These are phyloP conservation scores for Aspergillus pseudoterreus DNA, from an alignment of 2,329 filamentous ascomycete genomes.

Conservation along the genomic window DNA sequence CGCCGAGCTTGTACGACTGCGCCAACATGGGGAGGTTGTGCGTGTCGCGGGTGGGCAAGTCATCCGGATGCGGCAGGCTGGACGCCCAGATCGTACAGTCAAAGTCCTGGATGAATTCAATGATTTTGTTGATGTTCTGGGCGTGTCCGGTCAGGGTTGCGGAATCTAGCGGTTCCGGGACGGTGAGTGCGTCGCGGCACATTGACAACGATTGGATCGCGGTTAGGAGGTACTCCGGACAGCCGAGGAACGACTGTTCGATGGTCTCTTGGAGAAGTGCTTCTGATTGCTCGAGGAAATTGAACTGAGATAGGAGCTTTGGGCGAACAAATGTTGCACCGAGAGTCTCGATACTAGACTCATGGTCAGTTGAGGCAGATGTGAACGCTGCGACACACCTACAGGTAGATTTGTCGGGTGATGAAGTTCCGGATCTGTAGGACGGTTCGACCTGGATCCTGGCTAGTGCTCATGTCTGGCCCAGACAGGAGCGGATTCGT, in stretches of 20 bases:
- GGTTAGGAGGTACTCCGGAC: conserved; percentile 29
- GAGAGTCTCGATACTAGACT: conserved; percentile 21
- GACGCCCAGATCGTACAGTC: conserved; percentile 26
- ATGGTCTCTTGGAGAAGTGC: conserved; percentile 22
- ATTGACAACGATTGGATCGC: conserved; percentile 25
- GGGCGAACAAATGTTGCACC: conserved; percentile 32
- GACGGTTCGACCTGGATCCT: conserved; percentile 24
- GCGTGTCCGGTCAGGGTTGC: conserved; percentile 4
- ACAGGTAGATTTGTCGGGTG: conserved; percentile 29
- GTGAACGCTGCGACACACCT: conserved; percentile 2
- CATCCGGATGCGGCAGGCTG: conserved; percentile 12
- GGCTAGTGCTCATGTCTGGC: conserved; percentile 10
- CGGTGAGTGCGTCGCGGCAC: conserved; percentile 22
- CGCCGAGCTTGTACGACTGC: conserved; percentile 26
- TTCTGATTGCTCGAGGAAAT: conserved; percentile 11
- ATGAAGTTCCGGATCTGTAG: conserved; percentile 28
- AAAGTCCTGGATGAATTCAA: conserved; percentile 20
- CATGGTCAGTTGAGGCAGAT: background rate
- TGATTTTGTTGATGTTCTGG: conserved; percentile 12
- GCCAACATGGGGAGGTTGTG: conserved; percentile 24
- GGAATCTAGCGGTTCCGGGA: conserved; percentile 2
- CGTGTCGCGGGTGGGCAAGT: conserved; percentile 12
- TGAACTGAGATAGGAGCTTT: conserved; percentile 22
- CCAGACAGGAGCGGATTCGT: conserved; percentile 9
- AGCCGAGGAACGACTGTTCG: conserved; percentile 35